Base-by-base conservation (phyloP, 331 rosid genomes). In the Rhamnella rubrinervis region DNA sequence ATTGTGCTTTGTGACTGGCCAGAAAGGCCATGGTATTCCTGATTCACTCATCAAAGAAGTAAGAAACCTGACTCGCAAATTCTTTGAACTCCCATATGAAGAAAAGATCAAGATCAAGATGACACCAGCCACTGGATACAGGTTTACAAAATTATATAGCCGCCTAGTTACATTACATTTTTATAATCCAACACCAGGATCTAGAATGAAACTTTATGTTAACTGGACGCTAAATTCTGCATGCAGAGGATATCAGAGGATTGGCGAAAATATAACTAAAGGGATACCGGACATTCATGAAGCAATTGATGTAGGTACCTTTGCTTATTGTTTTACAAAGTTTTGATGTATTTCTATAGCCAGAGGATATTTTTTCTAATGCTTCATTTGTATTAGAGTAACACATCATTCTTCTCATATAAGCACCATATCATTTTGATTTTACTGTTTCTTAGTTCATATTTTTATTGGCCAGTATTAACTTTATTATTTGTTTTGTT, bases 221-320 rank as follows among this genome's bases (percentile, higher is more conserved):
- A 28, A 82, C 31, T 51, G 46, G 40, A 37, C 46, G 57, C 12
- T 20, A 58, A 57, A 38, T 63, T 72, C 26, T 75, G 67, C 66
- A 35, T 83, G 85, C 89, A 93, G 96, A 78, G 97, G 98, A 73
- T 93, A 93, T 65, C 82, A 91, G 73, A 85, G 82, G 82, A 41
- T 85, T 18, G 91, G 98, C 77, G 89, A 88, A 73, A 91, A 93
- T 68, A 72, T 93, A 63, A 93, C 97, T 9, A 61, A 87, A 85
- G 98, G 91, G 49, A 80, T 75, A 37, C 96, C 91, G 7, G 98
- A 91, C 77, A 81, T 91, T 76, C 98, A 93, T 52, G 98, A 93
- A 81, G 97, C 98, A 19, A 88, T 93, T 61, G 98, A 93, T 76
- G 98, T 88, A 85, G 59, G 92, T 85, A 73, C 61, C 53, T 26